These are phyloP conservation scores for Eucommia ulmoides DNA, from an alignment of 257 asterid species.

Conservation along the genomic window DNA sequence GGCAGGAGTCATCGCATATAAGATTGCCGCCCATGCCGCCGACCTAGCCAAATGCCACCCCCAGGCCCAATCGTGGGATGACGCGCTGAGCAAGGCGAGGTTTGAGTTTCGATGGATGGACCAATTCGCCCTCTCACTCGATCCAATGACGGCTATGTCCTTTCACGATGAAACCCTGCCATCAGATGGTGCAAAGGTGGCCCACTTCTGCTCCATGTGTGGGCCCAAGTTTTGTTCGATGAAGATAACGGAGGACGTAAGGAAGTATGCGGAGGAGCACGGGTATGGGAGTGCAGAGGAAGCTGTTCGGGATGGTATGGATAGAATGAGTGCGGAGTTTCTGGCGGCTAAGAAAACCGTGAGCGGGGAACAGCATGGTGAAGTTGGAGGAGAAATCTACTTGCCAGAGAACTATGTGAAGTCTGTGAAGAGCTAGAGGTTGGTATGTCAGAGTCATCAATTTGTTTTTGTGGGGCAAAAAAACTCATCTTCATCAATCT, in stretches of 20 bases:
- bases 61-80: slow-evolving; percentile 3
- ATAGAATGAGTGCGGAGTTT: slow-evolving; percentile 87
- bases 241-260: slow-evolving; percentile 95
- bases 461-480: too few relatives aligned
- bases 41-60: not conserved
- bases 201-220: slow-evolving; percentile 2
- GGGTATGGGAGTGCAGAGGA: slow-evolving; percentile 92
- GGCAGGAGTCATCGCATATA: slow-evolving; percentile 1
- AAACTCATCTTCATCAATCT: too few relatives aligned
- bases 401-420: slow-evolving; percentile 56
- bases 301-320: slow-evolving; percentile 78
- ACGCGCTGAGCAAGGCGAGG: not conserved
- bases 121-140: slow-evolving; percentile 8
- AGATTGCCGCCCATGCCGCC: slow-evolving; percentile 1
- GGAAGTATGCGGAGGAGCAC: slow-evolving; percentile 87
- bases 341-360: slow-evolving; percentile 76
- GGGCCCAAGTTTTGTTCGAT: slow-evolving; percentile 3
- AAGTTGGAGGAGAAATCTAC: slow-evolving; percentile 91
- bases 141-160: slow-evolving; percentile 2
- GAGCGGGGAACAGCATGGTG: slow-evolving; percentile 95
- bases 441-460: not conserved
- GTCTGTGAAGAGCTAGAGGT: slow-evolving; percentile 36
- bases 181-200: slow-evolving; percentile 2
- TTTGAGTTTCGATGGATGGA: slow-evolving; percentile 4
- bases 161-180: slow-evolving; percentile 3